These are phyloP conservation scores for Histomonas meleagridis DNA, from an alignment of 208 protist genomes.

Conservation along the genomic window DNA sequence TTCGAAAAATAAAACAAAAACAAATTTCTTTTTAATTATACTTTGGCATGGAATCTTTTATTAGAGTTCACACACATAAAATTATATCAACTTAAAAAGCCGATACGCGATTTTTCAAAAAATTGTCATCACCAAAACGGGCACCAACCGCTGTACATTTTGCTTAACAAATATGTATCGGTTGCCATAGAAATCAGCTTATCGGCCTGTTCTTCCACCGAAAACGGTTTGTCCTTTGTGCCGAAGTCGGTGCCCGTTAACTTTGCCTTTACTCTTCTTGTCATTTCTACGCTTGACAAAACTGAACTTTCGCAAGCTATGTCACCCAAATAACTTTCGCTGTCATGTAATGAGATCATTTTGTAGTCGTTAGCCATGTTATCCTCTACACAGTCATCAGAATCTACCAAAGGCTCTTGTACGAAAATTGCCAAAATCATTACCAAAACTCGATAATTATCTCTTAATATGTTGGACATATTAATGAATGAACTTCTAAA, in stretches of 20 bases:
- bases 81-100: no score
- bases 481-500: not conserved
- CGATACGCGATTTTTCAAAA: not conserved
- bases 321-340: not conserved
- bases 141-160: slow-evolving; percentile 25
- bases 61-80: no score
- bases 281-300: not conserved
- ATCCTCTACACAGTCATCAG: not conserved
- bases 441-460: slow-evolving; percentile 33
- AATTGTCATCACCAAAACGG: not conserved
- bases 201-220: not conserved
- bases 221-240: not conserved
- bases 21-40: no score
- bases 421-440: slow-evolving; percentile 11
- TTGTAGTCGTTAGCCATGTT: not conserved
- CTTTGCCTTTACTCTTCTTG: not conserved
- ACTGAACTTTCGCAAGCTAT: not conserved
- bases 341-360: not conserved
- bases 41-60: no score
- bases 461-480: slow-evolving; percentile 39
- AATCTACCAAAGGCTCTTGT: not conserved
- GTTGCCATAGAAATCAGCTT: not conserved
- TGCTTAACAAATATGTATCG: not conserved
- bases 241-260: not conserved
- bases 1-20: no score